Percentiles rank a stretch among this genome's conserved stretches.
Conservation (phyloP, 148 eudicot species). For the Agrostemma githago region DNA sequence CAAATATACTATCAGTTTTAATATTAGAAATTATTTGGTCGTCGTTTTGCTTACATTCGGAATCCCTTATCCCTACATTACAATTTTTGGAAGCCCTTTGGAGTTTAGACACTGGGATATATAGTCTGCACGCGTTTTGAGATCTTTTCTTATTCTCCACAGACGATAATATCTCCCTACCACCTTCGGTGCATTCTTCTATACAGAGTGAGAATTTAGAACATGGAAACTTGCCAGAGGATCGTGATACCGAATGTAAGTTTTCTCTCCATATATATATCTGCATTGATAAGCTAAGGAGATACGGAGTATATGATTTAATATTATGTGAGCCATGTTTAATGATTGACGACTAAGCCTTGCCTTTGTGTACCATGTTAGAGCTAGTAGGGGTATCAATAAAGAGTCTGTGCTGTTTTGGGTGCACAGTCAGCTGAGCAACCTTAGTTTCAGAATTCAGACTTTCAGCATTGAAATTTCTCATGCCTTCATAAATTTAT, state of each 20-base stretch:
- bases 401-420: neutral
- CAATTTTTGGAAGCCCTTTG: too few species aligned
- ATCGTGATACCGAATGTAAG: slow-evolving; percentile 56
- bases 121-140: neutral
- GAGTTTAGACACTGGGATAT: too few species aligned
- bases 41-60: neutral
- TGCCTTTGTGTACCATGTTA: neutral
- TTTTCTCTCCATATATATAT: neutral
- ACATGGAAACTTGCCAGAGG: slow-evolving; percentile 45
- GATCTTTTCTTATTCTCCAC: slow-evolving; percentile 17
- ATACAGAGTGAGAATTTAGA: slow-evolving; percentile 50
- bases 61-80: too few species aligned
- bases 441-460: neutral
- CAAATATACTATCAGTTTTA: neutral
- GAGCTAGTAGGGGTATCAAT: neutral
- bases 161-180: slow-evolving; percentile 47
- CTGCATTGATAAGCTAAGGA: neutral
- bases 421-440: neutral
- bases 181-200: slow-evolving; percentile 48
- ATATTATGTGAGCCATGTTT: neutral
- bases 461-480: neutral
- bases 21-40: neutral
- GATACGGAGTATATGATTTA: neutral
- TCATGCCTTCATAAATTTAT: neutral
- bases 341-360: neutral